Conservation (phyloP, 495 filamentous ascomycete genomes). For the Penicillium subrubescens region DNA sequence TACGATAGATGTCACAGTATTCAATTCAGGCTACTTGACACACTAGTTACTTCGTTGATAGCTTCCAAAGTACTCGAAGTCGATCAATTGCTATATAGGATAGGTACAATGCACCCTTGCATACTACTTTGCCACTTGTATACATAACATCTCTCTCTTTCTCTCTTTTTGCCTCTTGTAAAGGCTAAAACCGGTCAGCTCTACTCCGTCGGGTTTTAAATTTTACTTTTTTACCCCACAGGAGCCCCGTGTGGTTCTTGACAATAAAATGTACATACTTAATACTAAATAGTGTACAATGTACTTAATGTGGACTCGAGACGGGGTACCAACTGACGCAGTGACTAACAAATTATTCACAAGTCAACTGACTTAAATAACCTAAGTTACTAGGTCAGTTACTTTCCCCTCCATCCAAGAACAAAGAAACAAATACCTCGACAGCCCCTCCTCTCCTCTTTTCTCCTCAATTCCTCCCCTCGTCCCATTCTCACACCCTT, state of each 20-base stretch:
- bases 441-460: background rate
- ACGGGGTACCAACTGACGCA: background rate
- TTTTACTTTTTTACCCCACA: background rate
- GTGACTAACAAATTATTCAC: background rate
- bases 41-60: background rate
- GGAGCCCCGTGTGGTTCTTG: background rate
- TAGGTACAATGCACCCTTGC: background rate
- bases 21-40: background rate
- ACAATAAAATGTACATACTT: too few relatives aligned
- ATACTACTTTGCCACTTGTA: background rate
- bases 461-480: background rate
- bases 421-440: background rate
- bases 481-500: background rate
- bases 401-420: background rate
- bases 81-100: background rate
- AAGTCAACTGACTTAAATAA: too few relatives aligned
- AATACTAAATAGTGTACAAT: too few relatives aligned
- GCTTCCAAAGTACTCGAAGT: background rate
- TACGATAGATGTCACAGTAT: background rate
- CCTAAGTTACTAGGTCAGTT: too few relatives aligned
- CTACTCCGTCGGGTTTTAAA: background rate
- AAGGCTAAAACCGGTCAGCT: background rate
- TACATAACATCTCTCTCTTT: background rate
- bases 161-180: background rate
- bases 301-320: background rate